Evolutionary conservation across 2,329 filamentous ascomycete species (phyloP).

Genomic region (Harringtonia lauricola): DNA sequence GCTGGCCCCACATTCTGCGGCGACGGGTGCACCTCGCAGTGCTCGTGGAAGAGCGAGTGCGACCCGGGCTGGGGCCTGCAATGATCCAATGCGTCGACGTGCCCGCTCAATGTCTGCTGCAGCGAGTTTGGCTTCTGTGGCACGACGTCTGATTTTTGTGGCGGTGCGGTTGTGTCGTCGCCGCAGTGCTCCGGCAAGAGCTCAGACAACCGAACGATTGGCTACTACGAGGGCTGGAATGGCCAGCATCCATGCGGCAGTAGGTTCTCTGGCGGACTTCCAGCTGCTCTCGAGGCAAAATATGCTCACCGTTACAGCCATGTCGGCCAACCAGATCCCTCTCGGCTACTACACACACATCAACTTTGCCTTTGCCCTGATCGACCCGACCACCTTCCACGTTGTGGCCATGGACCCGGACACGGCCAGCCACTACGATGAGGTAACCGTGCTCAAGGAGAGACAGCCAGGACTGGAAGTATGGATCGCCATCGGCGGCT

Average conservation of each 20-base stretch:
- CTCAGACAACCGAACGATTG: slow-evolving; percentile 11
- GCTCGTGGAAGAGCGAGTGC: too few relatives aligned
- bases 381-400: slow-evolving; percentile 19
- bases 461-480: slow-evolving; percentile 14
- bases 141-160: slow-evolving; percentile 17
- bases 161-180: background rate
- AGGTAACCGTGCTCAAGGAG: slow-evolving; percentile 21
- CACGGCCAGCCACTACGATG: slow-evolving; percentile 13
- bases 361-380: slow-evolving; percentile 21
- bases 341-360: slow-evolving; percentile 19
- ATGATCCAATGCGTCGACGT: background rate
- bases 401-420: slow-evolving; percentile 7
- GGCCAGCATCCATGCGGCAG: slow-evolving; percentile 11
- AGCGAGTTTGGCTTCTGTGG: slow-evolving; percentile 22
- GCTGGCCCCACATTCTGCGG: background rate
- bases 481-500: slow-evolving; percentile 31
- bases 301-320: too few relatives aligned
- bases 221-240: slow-evolving; percentile 22
- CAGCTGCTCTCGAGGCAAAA: too few relatives aligned
- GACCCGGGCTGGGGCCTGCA: background rate
- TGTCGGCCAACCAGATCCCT: slow-evolving; percentile 16
- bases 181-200: slow-evolving; percentile 6
- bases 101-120: slow-evolving; percentile 21
- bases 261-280: too few relatives aligned
- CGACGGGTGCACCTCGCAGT: background rate